Conservation (phyloP, 371 early-diverging fungal species). For the Actinomortierella ambigua region DNA sequence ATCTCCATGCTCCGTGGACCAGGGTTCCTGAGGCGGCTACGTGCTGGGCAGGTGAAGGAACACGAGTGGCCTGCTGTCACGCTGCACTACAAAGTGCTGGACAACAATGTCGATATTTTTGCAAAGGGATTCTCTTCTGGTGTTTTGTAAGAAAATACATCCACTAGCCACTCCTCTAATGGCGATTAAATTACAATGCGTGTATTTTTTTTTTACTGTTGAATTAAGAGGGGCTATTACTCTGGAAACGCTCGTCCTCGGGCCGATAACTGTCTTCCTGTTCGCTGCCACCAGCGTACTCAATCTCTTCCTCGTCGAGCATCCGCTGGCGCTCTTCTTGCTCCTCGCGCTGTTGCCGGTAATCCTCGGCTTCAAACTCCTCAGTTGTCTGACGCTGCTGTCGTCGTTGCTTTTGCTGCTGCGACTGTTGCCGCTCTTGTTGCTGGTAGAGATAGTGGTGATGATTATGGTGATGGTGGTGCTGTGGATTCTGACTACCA, state of each 20-base stretch:
- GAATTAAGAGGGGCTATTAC: too few species aligned
- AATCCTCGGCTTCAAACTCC: too few species aligned
- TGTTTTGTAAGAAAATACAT: conserved; percentile 15
- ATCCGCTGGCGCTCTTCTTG: too few species aligned
- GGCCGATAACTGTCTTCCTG: too few species aligned
- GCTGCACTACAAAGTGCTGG: conserved; percentile 69
- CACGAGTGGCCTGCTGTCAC: conserved; percentile 47
- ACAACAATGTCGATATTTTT: conserved; percentile 73
- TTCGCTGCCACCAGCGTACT: too few species aligned
- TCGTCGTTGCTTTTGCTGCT: background rate
- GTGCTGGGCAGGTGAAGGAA: conserved; percentile 37
- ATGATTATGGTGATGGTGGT: background rate
- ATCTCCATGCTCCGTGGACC: conserved; percentile 60
- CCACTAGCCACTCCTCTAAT: too few species aligned
- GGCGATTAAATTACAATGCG: too few species aligned
- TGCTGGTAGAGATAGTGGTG: background rate
- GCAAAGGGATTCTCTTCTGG: conserved; percentile 65
- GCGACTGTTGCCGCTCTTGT: background rate
- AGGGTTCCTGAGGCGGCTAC: conserved; percentile 38
- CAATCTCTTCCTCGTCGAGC: too few species aligned
- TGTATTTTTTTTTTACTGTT: too few species aligned
- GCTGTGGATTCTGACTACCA: background rate
- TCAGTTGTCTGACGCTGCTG: too few species aligned
- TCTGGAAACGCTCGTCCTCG: too few species aligned
- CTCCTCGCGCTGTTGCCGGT: too few species aligned